Conservation (phyloP, 2,329 filamentous ascomycete genomes). For the Hymenoscyphus occultus region DNA sequence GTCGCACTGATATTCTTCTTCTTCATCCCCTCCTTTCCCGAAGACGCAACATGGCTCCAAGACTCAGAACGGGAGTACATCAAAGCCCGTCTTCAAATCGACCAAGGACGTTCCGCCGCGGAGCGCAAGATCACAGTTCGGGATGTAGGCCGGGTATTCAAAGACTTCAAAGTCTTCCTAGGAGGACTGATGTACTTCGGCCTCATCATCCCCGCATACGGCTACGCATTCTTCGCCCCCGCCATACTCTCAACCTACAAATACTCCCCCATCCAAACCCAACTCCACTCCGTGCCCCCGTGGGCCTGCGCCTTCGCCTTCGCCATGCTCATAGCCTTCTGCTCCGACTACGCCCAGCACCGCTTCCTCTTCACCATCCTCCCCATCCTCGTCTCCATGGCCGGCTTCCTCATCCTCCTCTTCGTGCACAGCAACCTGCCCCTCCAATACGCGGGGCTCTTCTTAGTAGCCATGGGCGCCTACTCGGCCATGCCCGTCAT, state of each 20-base stretch:
- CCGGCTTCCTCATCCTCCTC: slow-evolving; percentile 74
- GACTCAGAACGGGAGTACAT: slow-evolving; percentile 68
- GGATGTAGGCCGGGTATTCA: slow-evolving; percentile 63
- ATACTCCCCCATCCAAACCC: slow-evolving; percentile 53
- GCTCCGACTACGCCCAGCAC: slow-evolving; percentile 70
- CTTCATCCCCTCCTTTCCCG: slow-evolving; percentile 70
- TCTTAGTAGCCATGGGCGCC: slow-evolving; percentile 74
- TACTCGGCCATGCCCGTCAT: slow-evolving; percentile 90
- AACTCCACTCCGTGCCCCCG: slow-evolving; percentile 51
- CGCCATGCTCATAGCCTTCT: slow-evolving; percentile 68
- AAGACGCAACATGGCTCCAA: slow-evolving; percentile 69
- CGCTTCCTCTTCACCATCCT: slow-evolving; percentile 71
- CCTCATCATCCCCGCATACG: slow-evolving; percentile 72
- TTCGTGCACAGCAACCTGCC: slow-evolving; percentile 63
- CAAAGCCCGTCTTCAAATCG: slow-evolving; percentile 61
- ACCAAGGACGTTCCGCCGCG: slow-evolving; percentile 64
- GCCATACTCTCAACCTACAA: slow-evolving; percentile 67
- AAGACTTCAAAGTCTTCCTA: slow-evolving; percentile 70
- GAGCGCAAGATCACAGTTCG: slow-evolving; percentile 57
- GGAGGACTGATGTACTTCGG: slow-evolving; percentile 81
- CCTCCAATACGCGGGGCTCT: slow-evolving; percentile 75
- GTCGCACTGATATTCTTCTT: slow-evolving; percentile 65
- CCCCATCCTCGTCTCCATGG: slow-evolving; percentile 65
- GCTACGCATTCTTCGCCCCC: slow-evolving; percentile 75
- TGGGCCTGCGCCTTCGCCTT: slow-evolving; percentile 76